These are phyloP conservation scores for Ambrosia artemisiifolia DNA, from an alignment of 129 eudicot species.

Conservation along the genomic window DNA sequence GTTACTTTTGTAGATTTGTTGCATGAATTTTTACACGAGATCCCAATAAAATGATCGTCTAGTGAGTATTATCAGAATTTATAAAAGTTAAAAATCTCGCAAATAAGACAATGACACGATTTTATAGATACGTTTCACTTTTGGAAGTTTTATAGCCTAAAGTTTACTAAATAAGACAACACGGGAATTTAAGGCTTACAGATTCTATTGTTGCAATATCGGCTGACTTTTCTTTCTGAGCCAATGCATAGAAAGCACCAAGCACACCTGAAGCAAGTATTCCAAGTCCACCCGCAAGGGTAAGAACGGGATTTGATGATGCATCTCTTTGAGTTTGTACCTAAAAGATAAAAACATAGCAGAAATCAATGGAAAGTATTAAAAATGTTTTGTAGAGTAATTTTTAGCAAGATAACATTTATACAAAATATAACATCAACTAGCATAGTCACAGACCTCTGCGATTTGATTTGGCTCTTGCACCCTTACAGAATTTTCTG, in stretches of 20 bases:
- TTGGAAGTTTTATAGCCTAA: not conserved
- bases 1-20: slow-evolving; percentile 8
- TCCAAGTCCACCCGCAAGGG: slow-evolving; percentile 71
- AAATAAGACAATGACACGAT: too few species aligned
- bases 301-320: slow-evolving; percentile 57
- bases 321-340: slow-evolving; percentile 32
- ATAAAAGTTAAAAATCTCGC: not conserved
- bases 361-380: slow-evolving; percentile 21
- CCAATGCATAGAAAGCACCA: slow-evolving; percentile 74
- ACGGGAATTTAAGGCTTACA: slow-evolving; percentile 44
- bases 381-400: not conserved
- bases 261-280: slow-evolving; percentile 68
- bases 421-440: slow-evolving; percentile 2
- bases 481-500: slow-evolving; percentile 46
- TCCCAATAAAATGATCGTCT: not conserved
- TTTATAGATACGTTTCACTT: not conserved
- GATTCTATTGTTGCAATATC: slow-evolving; percentile 58
- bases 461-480: slow-evolving; percentile 44
- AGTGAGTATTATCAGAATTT: slow-evolving; percentile 1
- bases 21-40: slow-evolving; percentile 6
- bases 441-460: slow-evolving; percentile 45
- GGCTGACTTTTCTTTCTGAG: slow-evolving; percentile 67
- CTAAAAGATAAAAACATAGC: slow-evolving; percentile 27
- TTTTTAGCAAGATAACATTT: not conserved
- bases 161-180: not conserved